Conservation (phyloP, 2,329 filamentous ascomycete genomes). For the Chrysoporthe deuterocubensis region DNA sequence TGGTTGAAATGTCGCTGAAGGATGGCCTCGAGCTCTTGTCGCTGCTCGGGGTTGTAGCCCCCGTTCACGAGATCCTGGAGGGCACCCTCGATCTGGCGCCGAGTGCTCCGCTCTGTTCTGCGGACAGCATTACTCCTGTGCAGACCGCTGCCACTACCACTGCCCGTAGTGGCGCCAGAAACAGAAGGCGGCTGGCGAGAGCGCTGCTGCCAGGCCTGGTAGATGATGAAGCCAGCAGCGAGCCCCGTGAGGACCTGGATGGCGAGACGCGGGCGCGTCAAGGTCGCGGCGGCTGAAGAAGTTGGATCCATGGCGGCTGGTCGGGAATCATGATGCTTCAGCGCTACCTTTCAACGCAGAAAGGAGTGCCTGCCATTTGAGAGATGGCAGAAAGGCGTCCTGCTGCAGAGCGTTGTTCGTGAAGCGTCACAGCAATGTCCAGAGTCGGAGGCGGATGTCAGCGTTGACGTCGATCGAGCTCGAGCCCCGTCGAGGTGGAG, state of each 20-base stretch:
- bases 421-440: not conserved
- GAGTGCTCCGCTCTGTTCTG: slow-evolving; percentile 26
- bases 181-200: slow-evolving; percentile 33
- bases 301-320: slow-evolving; percentile 33
- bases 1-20: slow-evolving; percentile 20
- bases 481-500: too few species aligned
- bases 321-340: slow-evolving; percentile 26
- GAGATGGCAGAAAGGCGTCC: not conserved
- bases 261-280: slow-evolving; percentile 59
- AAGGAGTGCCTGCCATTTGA: slow-evolving; percentile 14
- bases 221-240: slow-evolving; percentile 61
- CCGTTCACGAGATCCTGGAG: slow-evolving; percentile 32
- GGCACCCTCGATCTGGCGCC: slow-evolving; percentile 38
- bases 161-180: slow-evolving; percentile 32
- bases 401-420: not conserved
- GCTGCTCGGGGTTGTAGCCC: slow-evolving; percentile 25
- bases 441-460: slow-evolving; percentile 5
- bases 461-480: not conserved
- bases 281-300: slow-evolving; percentile 52
- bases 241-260: slow-evolving; percentile 60
- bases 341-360: slow-evolving; percentile 8
- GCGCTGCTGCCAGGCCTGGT: slow-evolving; percentile 57
- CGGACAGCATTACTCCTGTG: slow-evolving; percentile 72
- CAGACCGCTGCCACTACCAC: slow-evolving; percentile 43
- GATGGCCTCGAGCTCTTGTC: slow-evolving; percentile 23